Base-by-base conservation (phyloP, 1,284 basidiomycete genomes). In the Ustilago tritici region DNA sequence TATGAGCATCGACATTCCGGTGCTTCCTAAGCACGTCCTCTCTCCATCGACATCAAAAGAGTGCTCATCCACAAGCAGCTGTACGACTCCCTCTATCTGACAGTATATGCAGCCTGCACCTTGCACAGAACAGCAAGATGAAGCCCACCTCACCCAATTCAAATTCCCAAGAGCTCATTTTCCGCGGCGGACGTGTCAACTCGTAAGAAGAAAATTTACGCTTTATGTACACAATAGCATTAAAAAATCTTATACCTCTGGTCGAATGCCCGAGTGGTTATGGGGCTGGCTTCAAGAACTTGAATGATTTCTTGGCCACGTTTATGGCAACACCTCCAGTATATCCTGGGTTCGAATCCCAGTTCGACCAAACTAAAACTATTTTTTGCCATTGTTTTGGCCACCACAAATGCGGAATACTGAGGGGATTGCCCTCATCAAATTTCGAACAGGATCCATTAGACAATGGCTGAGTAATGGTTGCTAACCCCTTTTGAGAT, bases 191-290 rank as follows among this genome's bases (percentile, higher is more conserved):
- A 17, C 11, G 28, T 17, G 4, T 17, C 10, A 7, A 11, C 34
- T 23, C 0, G 17, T 17, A n/a, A 19, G 12, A 9, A n/a, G 10
- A 1, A 3, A 0, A 9, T 2, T 34, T 8, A 36, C 2, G 19
- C 1, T 52, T 17, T 60, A 57, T 46, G 31, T 52, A 41, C 19
- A 5, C 32, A 46, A 57, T 11, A 11, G 14, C 4, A 17, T 1
- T 2, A 19, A 0, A 11, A 2, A 9, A 4, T 14, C 43, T 7
- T 31, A 32, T 23, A 40, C 14, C 23, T n/a, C 56, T 41, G 70
- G 76, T 73, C 71, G 75, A 73, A 77, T 77, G 70, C 70, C 70
- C 75, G 70, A 77, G 75, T 77, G 75, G 70, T 73, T 65, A 77
- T 73, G 75, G 75, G 75, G 70, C 75, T 77, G 66, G 70, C 64